Evolutionary conservation across 2,329 filamentous ascomycete genomes (phyloP).

Genomic region (Falciphora oryzae): DNA sequence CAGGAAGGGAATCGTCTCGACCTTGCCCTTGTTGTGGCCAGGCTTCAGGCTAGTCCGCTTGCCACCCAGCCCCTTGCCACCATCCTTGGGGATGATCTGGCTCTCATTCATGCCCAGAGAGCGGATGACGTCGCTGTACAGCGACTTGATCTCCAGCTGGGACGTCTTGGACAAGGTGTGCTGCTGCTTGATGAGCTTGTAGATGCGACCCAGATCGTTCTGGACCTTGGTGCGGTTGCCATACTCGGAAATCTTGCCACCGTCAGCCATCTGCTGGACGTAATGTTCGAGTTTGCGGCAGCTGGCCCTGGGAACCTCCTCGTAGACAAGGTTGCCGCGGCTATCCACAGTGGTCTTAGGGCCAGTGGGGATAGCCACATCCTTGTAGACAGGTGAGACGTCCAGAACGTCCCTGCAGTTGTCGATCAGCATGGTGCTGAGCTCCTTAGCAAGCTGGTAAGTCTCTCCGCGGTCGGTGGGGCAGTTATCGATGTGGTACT

Average conservation of each 20-base stretch:
- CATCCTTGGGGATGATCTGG: conserved; percentile 90
- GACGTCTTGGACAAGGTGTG: conserved; percentile 96
- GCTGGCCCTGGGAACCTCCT: conserved; percentile 79
- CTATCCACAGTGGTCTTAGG: conserved; percentile 89
- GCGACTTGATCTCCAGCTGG: conserved; percentile 89
- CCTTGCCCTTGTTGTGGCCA: conserved; percentile 73
- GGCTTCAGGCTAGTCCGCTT: conserved; percentile 47
- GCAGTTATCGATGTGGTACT: conserved; percentile 99
- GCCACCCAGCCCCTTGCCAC: conserved; percentile 55
- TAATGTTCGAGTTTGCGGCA: conserved; percentile 98
- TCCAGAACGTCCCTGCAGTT: conserved; percentile 93
- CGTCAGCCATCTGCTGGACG: conserved; percentile 96
- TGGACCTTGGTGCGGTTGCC: conserved; percentile 98
- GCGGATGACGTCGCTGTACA: conserved; percentile 91
- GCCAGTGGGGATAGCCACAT: conserved; percentile 86
- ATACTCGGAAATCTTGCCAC: conserved; percentile 97
- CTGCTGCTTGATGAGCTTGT: conserved; percentile 97
- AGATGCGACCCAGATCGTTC: conserved; percentile 88
- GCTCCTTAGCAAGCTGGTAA: conserved; percentile 93
- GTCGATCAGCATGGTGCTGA: conserved; percentile 88
- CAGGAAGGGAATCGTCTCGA: conserved; percentile 95
- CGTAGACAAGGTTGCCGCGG: conserved; percentile 86
- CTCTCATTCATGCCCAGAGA: conserved; percentile 97
- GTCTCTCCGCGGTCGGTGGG: conserved; percentile 95
- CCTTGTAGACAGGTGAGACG: conserved; percentile 86